A percentile compares a stretch with the other conserved stretches of the same genome.
phyloP scores from a whole-genome alignment of 495 filamentous ascomycete species.

The Daldinia childiae region DNA sequence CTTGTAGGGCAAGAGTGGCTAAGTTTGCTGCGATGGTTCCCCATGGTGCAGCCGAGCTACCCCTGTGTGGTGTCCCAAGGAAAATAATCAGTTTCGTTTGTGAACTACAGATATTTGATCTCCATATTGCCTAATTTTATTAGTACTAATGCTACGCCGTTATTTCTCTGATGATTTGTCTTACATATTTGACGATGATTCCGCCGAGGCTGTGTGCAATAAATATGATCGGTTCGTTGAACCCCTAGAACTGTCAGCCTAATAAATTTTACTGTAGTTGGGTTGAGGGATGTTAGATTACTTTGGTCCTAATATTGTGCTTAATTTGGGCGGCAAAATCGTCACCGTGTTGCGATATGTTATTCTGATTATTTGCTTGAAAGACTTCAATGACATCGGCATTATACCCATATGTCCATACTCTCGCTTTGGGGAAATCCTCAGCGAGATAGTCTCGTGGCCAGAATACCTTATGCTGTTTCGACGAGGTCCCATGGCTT shows the following conservation, averaged over 20 bases:
- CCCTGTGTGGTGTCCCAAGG: background rate
- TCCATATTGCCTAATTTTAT: background rate
- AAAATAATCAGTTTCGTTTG: background rate
- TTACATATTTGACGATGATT: no score
- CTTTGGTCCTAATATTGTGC: background rate
- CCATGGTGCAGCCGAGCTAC: background rate
- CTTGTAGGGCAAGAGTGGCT: background rate
- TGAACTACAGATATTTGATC: background rate
- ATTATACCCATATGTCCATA: background rate
- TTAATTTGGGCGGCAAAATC: background rate
- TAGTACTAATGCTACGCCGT: background rate
- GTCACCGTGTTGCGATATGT: background rate
- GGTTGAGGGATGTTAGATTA: background rate
- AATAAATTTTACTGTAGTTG: no score
- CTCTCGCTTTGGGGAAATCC: background rate
- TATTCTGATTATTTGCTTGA: background rate
- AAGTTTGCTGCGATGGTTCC: background rate
- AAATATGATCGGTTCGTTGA: no score
- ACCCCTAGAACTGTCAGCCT: no score
- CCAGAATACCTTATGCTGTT: background rate
- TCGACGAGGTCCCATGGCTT: background rate
- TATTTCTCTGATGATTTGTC: no score
- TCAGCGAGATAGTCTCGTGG: background rate
- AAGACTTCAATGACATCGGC: background rate
- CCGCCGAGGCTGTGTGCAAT: no score